These are phyloP conservation scores for Ogataea ramenticola DNA, from an alignment of 805 yeast genomes.

Conservation along the genomic window DNA sequence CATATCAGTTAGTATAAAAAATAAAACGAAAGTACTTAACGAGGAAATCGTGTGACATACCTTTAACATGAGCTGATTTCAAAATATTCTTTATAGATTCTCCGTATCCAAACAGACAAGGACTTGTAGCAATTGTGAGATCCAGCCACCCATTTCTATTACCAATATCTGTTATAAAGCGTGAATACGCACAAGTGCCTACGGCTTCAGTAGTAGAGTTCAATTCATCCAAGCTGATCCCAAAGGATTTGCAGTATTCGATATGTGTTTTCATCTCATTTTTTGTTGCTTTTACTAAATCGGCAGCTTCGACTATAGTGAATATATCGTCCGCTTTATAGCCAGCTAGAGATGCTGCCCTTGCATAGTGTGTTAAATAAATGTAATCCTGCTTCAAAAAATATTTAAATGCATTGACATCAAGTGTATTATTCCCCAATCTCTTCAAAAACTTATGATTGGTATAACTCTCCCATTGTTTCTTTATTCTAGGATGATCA, in stretches of 20 bases:
- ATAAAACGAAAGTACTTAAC: background rate
- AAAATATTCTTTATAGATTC: background rate
- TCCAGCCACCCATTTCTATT: conserved; percentile 51
- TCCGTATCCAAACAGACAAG: conserved; percentile 55
- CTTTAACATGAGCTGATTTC: background rate
- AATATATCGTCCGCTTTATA: conserved; percentile 49
- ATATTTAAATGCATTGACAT: conserved; percentile 35
- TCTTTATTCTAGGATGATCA: conserved; percentile 47
- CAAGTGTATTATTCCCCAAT: conserved; percentile 47
- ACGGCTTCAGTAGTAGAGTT: conserved; percentile 21
- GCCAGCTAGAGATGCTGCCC: conserved; percentile 56
- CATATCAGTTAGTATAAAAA: background rate
- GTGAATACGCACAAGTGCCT: conserved; percentile 45
- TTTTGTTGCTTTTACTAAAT: conserved; percentile 41
- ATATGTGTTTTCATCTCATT: conserved; percentile 50
- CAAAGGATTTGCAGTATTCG: background rate
- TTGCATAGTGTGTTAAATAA: conserved; percentile 56
- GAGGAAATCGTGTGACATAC: background rate
- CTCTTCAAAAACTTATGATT: conserved; percentile 50
- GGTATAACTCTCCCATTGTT: conserved; percentile 47
- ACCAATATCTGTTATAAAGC: conserved; percentile 48
- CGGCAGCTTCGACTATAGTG: conserved; percentile 42
- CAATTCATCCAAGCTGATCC: conserved; percentile 34
- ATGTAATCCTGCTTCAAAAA: conserved; percentile 52
- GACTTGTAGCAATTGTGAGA: conserved; percentile 56